Conservation (phyloP, 1,284 basidiomycete genomes). For the Trichosporon sp. region DNA sequence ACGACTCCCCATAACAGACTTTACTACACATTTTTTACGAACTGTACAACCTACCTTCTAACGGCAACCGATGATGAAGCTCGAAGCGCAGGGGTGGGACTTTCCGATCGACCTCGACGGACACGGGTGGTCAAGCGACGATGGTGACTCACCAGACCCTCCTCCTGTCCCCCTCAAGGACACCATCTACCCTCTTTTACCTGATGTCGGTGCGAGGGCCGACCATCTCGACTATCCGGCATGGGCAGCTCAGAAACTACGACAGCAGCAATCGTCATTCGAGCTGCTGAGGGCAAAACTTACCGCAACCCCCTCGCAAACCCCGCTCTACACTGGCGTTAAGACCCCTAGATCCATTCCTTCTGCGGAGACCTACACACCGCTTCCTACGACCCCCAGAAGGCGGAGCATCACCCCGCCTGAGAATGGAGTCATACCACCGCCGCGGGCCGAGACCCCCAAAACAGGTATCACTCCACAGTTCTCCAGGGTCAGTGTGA, state of each 20-base stretch:
- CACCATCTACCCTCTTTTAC: not conserved
- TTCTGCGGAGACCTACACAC: not conserved
- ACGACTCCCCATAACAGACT: not conserved
- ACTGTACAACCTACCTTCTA: not conserved
- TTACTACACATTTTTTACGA: not conserved
- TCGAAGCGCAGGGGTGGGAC: not conserved
- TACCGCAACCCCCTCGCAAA: not conserved
- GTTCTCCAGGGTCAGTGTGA: not conserved
- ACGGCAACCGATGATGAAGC: not conserved
- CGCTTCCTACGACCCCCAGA: not conserved
- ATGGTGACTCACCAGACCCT: not conserved
- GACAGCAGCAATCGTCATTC: not conserved
- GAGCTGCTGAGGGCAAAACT: not conserved
- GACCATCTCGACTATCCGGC: not conserved
- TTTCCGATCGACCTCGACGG: slow-evolving; percentile 5
- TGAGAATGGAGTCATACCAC: not conserved
- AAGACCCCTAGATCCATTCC: not conserved
- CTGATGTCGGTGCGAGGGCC: not conserved
- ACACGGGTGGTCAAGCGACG: slow-evolving; percentile 4
- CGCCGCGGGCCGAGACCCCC: not conserved
- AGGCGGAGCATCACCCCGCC: not conserved
- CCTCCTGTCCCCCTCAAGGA: not conserved
- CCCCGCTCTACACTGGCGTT: not conserved
- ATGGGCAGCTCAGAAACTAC: not conserved
- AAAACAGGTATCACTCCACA: not conserved